Evolutionary conservation across 257 asterid species (phyloP).

Genomic region (Gynochthodes officinalis): DNA sequence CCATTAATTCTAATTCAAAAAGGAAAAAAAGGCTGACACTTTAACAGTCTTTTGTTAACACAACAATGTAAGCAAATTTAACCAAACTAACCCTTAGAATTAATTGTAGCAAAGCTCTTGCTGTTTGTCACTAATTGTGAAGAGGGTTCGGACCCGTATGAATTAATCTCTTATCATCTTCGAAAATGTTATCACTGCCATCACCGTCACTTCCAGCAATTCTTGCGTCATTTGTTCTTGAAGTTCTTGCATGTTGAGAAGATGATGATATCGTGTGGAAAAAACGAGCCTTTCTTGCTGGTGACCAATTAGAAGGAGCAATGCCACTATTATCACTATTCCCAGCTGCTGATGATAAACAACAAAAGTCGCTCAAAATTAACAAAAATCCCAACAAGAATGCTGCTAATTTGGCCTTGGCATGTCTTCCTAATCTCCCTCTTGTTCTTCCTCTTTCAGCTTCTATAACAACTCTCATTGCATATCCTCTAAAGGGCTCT

Average conservation of each 20-base stretch:
- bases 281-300: slow-evolving; percentile 38
- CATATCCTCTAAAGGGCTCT: slow-evolving; percentile 4
- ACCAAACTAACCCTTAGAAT: slow-evolving; percentile 36
- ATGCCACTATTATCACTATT: background rate
- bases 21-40: background rate
- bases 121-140: slow-evolving; percentile 42
- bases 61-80: background rate
- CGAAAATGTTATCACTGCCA: slow-evolving; percentile 22
- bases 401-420: slow-evolving; percentile 23
- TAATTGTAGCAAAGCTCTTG: slow-evolving; percentile 51
- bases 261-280: slow-evolving; percentile 13
- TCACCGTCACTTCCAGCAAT: too few species aligned
- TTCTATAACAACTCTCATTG: slow-evolving; percentile 22
- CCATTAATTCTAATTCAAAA: slow-evolving; percentile 47
- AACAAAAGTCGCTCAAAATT: slow-evolving; percentile 28
- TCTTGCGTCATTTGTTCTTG: slow-evolving; percentile 4
- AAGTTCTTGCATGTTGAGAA: slow-evolving; percentile 12
- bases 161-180: slow-evolving; percentile 58
- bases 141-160: slow-evolving; percentile 90
- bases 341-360: slow-evolving; percentile 24
- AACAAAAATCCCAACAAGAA: slow-evolving; percentile 35
- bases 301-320: slow-evolving; percentile 28
- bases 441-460: slow-evolving; percentile 15
- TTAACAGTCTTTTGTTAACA: slow-evolving; percentile 11
- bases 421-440: slow-evolving; percentile 9